Percentiles rank a stretch among this genome's conserved stretches.
Evolutionary conservation across 2,329 filamentous ascomycete genomes (phyloP).

Genomic region (Penicillium decumbens): DNA sequence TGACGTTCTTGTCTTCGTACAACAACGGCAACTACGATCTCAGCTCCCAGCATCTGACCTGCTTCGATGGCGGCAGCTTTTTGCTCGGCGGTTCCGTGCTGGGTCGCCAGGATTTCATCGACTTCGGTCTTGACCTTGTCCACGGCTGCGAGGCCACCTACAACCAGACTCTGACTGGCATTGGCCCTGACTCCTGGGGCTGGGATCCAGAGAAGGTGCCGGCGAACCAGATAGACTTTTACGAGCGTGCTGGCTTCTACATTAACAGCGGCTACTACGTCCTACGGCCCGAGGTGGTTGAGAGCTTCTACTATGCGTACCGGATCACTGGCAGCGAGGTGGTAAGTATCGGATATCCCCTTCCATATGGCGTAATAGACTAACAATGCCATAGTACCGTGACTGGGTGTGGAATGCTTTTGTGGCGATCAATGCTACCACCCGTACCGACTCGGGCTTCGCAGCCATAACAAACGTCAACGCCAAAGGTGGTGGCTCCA

Average conservation of each 20-base stretch:
- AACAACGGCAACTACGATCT: conserved; percentile 34
- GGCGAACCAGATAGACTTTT: conserved; percentile 54
- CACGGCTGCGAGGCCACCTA: conserved; percentile 73
- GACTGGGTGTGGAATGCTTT: conserved; percentile 83
- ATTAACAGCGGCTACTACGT: conserved; percentile 59
- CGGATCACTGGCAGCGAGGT: conserved; percentile 67
- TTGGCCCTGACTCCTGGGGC: conserved; percentile 69
- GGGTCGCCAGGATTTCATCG: conserved; percentile 59
- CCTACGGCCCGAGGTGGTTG: conserved; percentile 74
- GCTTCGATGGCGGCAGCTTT: conserved; percentile 81
- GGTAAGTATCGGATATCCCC: conserved; percentile 19
- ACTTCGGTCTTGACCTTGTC: conserved; percentile 69
- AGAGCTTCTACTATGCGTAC: conserved; percentile 83
- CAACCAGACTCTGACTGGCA: conserved; percentile 60
- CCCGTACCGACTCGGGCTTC: conserved; percentile 63
- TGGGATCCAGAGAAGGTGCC: conserved; percentile 56
- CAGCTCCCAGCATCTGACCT: conserved; percentile 56
- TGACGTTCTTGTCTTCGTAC: conserved; percentile 59
- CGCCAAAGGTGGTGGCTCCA: conserved; percentile 54
- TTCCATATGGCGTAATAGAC: not conserved
- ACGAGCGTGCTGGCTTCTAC: conserved; percentile 65
- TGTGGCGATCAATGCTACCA: conserved; percentile 60
- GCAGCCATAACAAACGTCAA: conserved; percentile 64
- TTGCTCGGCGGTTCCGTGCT: conserved; percentile 74
- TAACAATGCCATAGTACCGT: conserved; percentile 53